These are phyloP conservation scores for Zygnema cylindricum DNA, from an alignment of 139 green algal species.

Conservation along the genomic window DNA sequence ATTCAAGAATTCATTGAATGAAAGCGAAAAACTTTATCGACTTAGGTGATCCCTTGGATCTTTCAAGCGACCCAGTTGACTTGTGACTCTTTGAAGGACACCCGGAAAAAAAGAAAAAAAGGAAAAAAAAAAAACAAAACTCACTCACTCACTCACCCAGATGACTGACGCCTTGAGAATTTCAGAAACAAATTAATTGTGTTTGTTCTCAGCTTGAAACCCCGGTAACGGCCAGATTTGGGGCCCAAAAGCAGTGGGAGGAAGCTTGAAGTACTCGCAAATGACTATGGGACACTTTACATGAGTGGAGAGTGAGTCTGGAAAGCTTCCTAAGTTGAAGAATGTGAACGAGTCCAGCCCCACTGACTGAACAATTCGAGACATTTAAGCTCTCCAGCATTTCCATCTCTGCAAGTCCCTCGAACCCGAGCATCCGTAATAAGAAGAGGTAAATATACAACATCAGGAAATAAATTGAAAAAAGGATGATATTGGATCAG, in stretches of 20 bases:
- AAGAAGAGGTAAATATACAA: background rate
- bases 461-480: background rate
- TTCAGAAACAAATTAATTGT: background rate
- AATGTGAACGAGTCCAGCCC: constrained; percentile 15
- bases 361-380: background rate
- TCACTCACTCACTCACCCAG: no score
- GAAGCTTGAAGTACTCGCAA: background rate
- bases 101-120: no score
- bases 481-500: constrained; percentile 13
- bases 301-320: constrained; percentile 3
- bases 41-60: no score
- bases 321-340: background rate
- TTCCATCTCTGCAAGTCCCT: background rate
- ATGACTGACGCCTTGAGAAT: no score
- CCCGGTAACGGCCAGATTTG: background rate
- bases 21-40: no score
- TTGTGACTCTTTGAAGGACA: no score
- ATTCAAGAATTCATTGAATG: no score
- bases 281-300: background rate
- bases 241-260: background rate
- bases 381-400: constrained; percentile 27
- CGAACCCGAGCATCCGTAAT: background rate
- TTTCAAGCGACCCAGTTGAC: no score
- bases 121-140: no score
- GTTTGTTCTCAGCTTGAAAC: background rate